Base-by-base conservation (phyloP, 2,329 filamentous ascomycete species). In the Neoarthrinium moseri region DNA sequence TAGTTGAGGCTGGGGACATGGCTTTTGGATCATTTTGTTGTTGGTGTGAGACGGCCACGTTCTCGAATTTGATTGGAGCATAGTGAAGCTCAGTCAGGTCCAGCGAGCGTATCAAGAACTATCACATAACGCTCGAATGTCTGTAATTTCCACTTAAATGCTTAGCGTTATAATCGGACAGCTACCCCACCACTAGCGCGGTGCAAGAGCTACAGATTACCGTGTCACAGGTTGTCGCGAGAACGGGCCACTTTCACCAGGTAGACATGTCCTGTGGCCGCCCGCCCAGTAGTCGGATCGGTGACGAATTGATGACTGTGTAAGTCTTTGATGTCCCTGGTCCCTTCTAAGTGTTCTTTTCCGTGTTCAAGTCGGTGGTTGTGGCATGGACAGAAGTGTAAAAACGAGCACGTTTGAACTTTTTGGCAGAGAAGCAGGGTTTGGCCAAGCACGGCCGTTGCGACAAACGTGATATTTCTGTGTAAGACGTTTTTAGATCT, bases 351-450 rank as follows among this genome's bases (percentile, higher is more conserved):
- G n/a, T n/a, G n/a, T 37, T 37, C 21, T 22, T 37, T 22, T 8
- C 5, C n/a, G 35, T 6, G 35, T 37, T 24, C 35, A 21, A 23
- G 20, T 37, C 20, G 35, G 35, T 37, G 4, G 35, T 37, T 11
- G 35, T 37, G 35, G 35, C 35, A 37, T 37, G 18, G 3, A 23
- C 35, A 23, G 35, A 37, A 37, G 35, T 37, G 35, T 37, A 37
- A n/a, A n/a, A n/a, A n/a, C n/a, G n/a, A n/a, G n/a, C n/a, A n/a
- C n/a, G n/a, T n/a, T n/a, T n/a, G n/a, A n/a, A n/a, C n/a, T n/a
- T n/a, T n/a, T n/a, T n/a, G n/a, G n/a, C n/a, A n/a, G n/a, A n/a
- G n/a, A n/a, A n/a, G n/a, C n/a, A n/a, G n/a, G n/a, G n/a, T n/a
- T n/a, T n/a, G n/a, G n/a, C n/a, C n/a, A n/a, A n/a, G n/a, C n/a